Evolutionary conservation across 352 stramenopile species (phyloP), one percentile per base, ranked within the genome.

Genomic region (Phytopythium oedochilum): DNA sequence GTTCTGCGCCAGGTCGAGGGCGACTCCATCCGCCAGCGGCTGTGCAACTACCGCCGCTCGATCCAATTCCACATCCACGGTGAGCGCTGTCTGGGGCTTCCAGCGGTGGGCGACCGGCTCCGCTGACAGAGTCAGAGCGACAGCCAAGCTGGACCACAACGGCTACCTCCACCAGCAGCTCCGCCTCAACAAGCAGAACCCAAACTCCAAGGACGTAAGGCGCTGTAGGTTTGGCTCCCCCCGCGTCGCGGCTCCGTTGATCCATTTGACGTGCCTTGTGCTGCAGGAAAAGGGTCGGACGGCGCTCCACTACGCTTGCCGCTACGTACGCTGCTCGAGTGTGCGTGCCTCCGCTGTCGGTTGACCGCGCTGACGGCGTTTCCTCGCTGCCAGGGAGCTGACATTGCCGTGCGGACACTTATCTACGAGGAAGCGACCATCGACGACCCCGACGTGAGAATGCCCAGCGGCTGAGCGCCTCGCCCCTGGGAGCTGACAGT

Each of bases 41-140:
- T 92, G 43, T 73, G 71, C 23, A 60, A 84, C 14, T 92, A 89
- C 47, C 71, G 78, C 1, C 70, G 78, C 51, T 86, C 83, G 25
- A 83, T 90, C 29, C 83, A 82, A 57, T 92, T 92, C 55, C 83
- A 89, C 52, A 88, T 92, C 53, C 79, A 91, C 40, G 64, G 82
- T 88, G 53, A 22, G 68, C 17, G 12, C 18, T 2, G 20, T 5
- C 3, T 9, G 17, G 18, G 7, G 3, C 35, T 52, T 11, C n/a
- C 15, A 18, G 17, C 32, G 8, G 22, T 47, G 47, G 23, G 36
- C 7, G 38, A 2, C n/a, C 3, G 38, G 31, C 36, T 28, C 28
- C 26, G 25, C 43, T 9, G 23, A 9, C 5, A 31, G 43, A 18
- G 10, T 38, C 32, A 17, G 15, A 31, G 10, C 32, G 35, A 22